Percentiles rank a stretch among this genome's conserved stretches.
Conservation (phyloP, 148 eudicot genomes). For the Vaccinium macrocarpon region DNA sequence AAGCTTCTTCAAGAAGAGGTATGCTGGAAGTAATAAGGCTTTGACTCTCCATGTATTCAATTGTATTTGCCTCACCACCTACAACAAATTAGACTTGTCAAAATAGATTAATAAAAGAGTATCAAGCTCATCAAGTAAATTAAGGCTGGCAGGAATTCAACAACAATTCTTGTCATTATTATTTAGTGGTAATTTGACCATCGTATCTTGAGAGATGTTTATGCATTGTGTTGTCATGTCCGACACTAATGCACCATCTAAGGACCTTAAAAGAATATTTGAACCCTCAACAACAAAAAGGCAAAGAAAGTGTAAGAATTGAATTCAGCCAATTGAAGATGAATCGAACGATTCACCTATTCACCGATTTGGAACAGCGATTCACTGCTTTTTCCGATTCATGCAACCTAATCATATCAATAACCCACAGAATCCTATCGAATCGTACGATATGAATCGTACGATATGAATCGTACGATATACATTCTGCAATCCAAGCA, state of each 20-base stretch:
- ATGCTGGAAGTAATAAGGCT: slow-evolving; percentile 51
- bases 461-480: too few species aligned
- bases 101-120: slow-evolving; percentile 4
- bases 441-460: too few species aligned
- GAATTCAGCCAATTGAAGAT: too few species aligned
- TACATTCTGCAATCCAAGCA: too few species aligned
- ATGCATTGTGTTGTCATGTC: neutral
- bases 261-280: too few species aligned
- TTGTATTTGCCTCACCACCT: slow-evolving; percentile 92
- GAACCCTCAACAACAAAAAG: too few species aligned
- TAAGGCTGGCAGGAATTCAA: slow-evolving; percentile 10
- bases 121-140: slow-evolving; percentile 2
- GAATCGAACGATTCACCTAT: too few species aligned
- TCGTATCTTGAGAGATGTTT: neutral
- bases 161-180: neutral
- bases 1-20: slow-evolving; percentile 88
- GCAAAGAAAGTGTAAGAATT: too few species aligned
- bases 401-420: too few species aligned
- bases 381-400: too few species aligned
- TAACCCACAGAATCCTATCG: too few species aligned
- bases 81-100: slow-evolving; percentile 17
- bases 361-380: too few species aligned
- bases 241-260: neutral
- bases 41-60: slow-evolving; percentile 82
- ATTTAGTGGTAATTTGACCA: neutral